Conservation (phyloP, 768 basidiomycete genomes). For the Lactarius deliciosus region DNA sequence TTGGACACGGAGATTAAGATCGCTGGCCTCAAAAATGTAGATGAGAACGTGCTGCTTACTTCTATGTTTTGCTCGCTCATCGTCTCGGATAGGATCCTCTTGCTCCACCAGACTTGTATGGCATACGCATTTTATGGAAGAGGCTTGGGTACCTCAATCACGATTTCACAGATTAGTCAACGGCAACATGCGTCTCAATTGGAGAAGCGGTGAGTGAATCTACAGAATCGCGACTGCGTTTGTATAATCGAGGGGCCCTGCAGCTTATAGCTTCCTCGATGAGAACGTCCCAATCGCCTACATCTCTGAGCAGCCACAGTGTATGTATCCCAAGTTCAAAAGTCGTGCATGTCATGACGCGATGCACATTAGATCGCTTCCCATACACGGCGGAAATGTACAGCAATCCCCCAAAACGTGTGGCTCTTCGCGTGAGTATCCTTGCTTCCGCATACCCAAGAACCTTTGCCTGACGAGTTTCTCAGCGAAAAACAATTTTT, state of each 20-base stretch:
- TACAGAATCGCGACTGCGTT: background rate
- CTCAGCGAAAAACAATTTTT: background rate
- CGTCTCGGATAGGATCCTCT: conserved; percentile 34
- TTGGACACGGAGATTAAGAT: conserved; percentile 20
- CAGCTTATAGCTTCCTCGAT: conserved; percentile 31
- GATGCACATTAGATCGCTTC: conserved; percentile 18
- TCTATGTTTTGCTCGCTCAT: background rate
- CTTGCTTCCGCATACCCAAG: background rate
- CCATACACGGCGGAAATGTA: conserved; percentile 24
- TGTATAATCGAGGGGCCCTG: background rate
- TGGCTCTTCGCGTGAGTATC: conserved; percentile 25
- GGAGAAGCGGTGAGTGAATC: conserved; percentile 1
- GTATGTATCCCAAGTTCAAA: conserved; percentile 17
- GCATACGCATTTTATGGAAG: background rate
- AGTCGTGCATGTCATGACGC: background rate
- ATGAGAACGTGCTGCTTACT: background rate
- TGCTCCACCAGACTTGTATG: conserved; percentile 40
- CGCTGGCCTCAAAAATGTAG: conserved; percentile 35
- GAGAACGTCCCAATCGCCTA: conserved; percentile 38
- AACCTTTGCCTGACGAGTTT: background rate
- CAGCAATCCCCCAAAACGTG: conserved; percentile 26
- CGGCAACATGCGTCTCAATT: background rate
- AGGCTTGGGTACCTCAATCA: background rate
- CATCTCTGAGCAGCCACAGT: conserved; percentile 36
- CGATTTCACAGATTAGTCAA: background rate